Evolutionary conservation across 345 rosid species (phyloP), one percentile per base, ranked within the genome.

Genomic region (Salix suchowensis): DNA sequence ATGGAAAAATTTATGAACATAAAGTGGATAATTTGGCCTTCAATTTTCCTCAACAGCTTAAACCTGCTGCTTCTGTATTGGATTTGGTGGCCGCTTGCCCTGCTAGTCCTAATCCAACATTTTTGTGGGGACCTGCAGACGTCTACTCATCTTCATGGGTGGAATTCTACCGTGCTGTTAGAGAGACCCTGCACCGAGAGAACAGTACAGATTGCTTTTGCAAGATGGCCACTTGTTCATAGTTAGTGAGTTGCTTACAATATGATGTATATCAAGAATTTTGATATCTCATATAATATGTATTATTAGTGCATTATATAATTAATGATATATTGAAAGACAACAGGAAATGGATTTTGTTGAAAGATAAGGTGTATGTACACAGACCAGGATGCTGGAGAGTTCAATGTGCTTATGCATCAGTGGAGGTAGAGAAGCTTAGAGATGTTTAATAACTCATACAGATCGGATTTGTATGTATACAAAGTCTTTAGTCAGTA

Each of bases 21-120:
- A 92, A 88, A 87, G 97, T 92, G 13, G 98, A 95, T 79, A 95
- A 91, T 79, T 80, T 95, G 79, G 97, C 96, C 64, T 91, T 94
- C 83, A 94, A 91, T 81, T 92, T 94, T 86, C 98, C 98, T 23
- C 91, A 73, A 70, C 69, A 81, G 44, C 91, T 89, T 28, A 90
- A 89, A 79, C 94, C 91, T 2, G 92, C 94, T 4, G 86, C 87
- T 46, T 90, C 94, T 2, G 94, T 94, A 36, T 84, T 92, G 81
- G 97, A 94, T 83, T 82, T 94, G 90, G 95, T 92, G 73, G 73
- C 91, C 11, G 92, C 94, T 1, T 77, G 92, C 88, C 97, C 97
- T 0, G 96, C 94, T 34, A 92, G 89, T 71, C 97, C 97, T 21
- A 94, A 91, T 72, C 97, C 98, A 0, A 91, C 94, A 18, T 94